Evolutionary conservation across 306 rosid species (phyloP), one percentile per base, ranked within the genome.

Genomic region (Lotus japonicus): DNA sequence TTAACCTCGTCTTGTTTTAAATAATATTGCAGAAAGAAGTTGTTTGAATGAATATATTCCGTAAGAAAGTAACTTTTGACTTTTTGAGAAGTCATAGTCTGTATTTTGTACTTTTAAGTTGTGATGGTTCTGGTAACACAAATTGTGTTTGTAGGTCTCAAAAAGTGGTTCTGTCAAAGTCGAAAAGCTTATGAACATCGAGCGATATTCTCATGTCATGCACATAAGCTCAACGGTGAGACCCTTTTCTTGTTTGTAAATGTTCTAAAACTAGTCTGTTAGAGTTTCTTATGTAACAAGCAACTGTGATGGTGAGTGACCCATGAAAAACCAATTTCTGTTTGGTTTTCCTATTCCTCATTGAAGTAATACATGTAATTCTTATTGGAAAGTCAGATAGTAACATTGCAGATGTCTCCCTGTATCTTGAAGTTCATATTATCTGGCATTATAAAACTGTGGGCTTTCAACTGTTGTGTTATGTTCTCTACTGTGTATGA

Each of bases 161-260:
- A 81, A 83, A 61, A 31, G 43, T 66, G 92, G 98, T 39, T 84
- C 95, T 0, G 96, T 92, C 41, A 85, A 85, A 43, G 98, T 92
- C 53, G 96, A 92, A 62, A 76, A 70, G 78, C 84, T 89, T 17
- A 92, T 92, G 98, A 63, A 87, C 11, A 26, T 92, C 0, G 96
- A 92, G 70, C 79, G 89, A 7, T 89, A 92, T 76, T 92, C 96
- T 36, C 96, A 89, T 64, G 98, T 92, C 19, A 92, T 92, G 98
- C 98, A 92, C 78, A 92, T 89, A 59, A 92, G 98, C 85, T 92
- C 98, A 41, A 89, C 98, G 73, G 98, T 89, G 49, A 77, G 84
- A 72, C 64, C 28, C 35, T 28, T 39, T 19, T 15, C 14, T 41
- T 58, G 66, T 6, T 46, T 11, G 39, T 26, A 59, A 18, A 33